Conservation (phyloP, 208 protist species). For the Trypanosoma congolense region DNA sequence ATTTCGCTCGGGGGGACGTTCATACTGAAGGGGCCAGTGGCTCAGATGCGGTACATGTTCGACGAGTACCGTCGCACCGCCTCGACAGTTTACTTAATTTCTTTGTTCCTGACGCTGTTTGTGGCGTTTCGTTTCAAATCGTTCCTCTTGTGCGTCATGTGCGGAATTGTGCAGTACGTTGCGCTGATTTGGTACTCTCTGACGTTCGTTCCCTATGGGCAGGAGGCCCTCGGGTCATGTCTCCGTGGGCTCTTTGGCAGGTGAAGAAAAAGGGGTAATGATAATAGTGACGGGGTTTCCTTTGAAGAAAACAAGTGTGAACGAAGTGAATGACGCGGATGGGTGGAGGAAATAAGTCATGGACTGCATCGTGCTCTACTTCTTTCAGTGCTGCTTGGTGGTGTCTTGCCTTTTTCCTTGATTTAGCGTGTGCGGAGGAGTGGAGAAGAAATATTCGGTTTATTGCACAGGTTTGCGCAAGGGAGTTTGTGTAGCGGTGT, state of each 20-base stretch:
- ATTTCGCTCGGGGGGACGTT: constrained; percentile 78
- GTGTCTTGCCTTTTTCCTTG: too few species aligned
- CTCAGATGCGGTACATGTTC: constrained; percentile 88
- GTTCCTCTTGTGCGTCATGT: constrained; percentile 55
- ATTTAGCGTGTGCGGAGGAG: too few species aligned
- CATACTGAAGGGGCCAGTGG: constrained; percentile 78
- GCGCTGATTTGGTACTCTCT: constrained; percentile 81
- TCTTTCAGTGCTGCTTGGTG: too few species aligned
- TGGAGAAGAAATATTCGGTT: too few species aligned
- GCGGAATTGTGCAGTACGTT: constrained; percentile 68
- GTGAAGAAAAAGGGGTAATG: background rate
- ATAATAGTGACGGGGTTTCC: too few species aligned
- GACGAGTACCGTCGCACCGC: constrained; percentile 72
- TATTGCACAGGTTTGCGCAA: too few species aligned
- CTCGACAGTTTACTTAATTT: constrained; percentile 64
- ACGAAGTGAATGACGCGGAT: too few species aligned
- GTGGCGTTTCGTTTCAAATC: constrained; percentile 56
- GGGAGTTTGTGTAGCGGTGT: too few species aligned
- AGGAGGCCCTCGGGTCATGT: constrained; percentile 31
- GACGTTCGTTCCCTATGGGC: constrained; percentile 81
- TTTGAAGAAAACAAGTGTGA: too few species aligned
- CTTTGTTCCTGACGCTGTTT: constrained; percentile 66
- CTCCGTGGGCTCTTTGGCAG: background rate
- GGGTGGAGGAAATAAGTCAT: too few species aligned
- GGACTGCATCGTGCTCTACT: too few species aligned